Evolutionary conservation across 2,329 filamentous ascomycete species (phyloP).

Genomic region (Microdochium nivale): DNA sequence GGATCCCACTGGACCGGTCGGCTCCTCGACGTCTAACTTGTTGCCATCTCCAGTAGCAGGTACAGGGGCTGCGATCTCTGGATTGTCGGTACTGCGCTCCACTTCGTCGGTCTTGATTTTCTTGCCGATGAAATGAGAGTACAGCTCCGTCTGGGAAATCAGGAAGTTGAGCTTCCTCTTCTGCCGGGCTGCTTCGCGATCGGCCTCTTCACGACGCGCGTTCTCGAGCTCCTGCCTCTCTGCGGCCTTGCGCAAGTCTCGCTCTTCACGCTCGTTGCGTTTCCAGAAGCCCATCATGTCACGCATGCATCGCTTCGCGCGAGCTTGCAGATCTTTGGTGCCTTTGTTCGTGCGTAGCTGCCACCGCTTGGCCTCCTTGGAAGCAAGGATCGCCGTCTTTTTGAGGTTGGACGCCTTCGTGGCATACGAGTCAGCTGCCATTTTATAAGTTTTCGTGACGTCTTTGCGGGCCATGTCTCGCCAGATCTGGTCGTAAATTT

Average conservation of each 20-base stretch:
- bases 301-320: constrained; percentile 95
- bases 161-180: constrained; percentile 99
- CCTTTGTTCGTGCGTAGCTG: constrained; percentile 97
- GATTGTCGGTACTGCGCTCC: constrained; percentile 79
- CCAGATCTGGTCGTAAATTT: constrained; percentile 97
- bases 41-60: constrained; percentile 29
- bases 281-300: constrained; percentile 99
- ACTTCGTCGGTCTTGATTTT: constrained; percentile 98
- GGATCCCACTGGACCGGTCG: constrained; percentile 42
- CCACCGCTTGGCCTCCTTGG: constrained; percentile 96
- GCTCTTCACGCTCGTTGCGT: constrained; percentile 93
- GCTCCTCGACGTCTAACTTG: constrained; percentile 40
- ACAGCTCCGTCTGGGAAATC: constrained; percentile 96
- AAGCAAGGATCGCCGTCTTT: constrained; percentile 93
- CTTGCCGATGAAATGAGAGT: constrained; percentile 98
- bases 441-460: constrained; percentile 82
- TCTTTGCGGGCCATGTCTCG: constrained; percentile 90
- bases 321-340: constrained; percentile 92
- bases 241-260: constrained; percentile 85
- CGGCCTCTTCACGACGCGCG: constrained; percentile 91
- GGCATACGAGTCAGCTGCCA: constrained; percentile 76
- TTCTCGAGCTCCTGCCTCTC: constrained; percentile 96
- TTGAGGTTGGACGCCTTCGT: constrained; percentile 93
- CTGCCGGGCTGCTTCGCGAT: constrained; percentile 93
- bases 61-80: constrained; percentile 50